A percentile compares a stretch with the other conserved stretches of the same genome.
Evolutionary conservation across 2,329 filamentous ascomycete species (phyloP).

Genomic region (Calonectria hawksworthii): DNA sequence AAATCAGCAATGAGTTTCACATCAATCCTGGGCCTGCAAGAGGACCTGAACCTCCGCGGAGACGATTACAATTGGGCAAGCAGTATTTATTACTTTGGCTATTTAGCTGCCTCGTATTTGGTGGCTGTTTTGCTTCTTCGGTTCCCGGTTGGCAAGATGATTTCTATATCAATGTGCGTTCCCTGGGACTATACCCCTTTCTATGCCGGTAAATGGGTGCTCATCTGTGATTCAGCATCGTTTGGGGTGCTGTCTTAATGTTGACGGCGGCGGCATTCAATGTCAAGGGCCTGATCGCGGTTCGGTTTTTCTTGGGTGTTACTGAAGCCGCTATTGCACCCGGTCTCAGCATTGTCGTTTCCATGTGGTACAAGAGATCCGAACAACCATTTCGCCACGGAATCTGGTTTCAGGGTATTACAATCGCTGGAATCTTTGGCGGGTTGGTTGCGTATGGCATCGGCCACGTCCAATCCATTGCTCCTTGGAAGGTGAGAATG

Average conservation of each 20-base stretch:
- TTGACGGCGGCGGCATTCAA: constrained; percentile 56
- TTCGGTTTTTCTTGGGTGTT: constrained; percentile 51
- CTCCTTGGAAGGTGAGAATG: constrained; percentile 47
- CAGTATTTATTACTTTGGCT: constrained; percentile 67
- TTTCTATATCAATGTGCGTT: constrained; percentile 25
- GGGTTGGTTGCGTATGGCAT: constrained; percentile 47
- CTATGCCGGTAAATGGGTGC: neutral
- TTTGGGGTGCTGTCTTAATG: constrained; percentile 58
- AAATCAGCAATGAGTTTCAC: constrained; percentile 68
- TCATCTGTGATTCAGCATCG: neutral
- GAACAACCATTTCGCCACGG: constrained; percentile 48
- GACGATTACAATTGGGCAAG: constrained; percentile 66
- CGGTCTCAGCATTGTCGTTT: constrained; percentile 46
- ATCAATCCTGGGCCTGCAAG: constrained; percentile 62
- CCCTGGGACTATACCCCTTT: neutral
- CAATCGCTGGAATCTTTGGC: constrained; percentile 46
- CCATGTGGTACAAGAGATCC: constrained; percentile 52
- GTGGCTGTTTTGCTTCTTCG: constrained; percentile 43
- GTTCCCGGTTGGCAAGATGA: constrained; percentile 38
- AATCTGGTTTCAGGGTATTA: constrained; percentile 51
- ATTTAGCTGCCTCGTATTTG: constrained; percentile 52
- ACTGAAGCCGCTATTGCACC: constrained; percentile 49
- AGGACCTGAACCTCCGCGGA: constrained; percentile 60
- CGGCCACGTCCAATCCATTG: constrained; percentile 42
- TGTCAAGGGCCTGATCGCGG: constrained; percentile 43